These are phyloP conservation scores for Jatropha curcas DNA, from an alignment of 345 rosid species.

Conservation along the genomic window DNA sequence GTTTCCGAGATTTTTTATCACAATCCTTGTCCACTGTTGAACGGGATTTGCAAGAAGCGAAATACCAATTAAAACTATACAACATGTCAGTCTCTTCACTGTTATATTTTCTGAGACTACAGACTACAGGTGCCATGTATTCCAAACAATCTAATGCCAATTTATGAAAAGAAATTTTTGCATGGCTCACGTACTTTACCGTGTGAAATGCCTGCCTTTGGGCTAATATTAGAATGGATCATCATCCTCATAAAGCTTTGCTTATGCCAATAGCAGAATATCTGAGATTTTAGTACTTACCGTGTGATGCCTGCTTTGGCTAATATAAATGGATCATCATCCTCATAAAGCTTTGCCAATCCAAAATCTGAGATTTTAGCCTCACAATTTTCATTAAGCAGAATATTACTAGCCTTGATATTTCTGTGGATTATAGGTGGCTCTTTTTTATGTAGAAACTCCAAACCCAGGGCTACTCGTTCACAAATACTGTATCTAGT, in stretches of 20 bases:
- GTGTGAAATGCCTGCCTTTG: neutral
- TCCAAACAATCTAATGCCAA: too few species aligned
- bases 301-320: neutral
- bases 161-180: too few species aligned
- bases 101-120: too few species aligned
- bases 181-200: too few species aligned
- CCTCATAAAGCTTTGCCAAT: slow-evolving; percentile 17
- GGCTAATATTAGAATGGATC: neutral
- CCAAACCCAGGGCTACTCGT: slow-evolving; percentile 20
- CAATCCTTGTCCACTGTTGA: too few species aligned
- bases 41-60: too few species aligned
- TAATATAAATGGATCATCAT: slow-evolving; percentile 6
- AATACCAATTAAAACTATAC: too few species aligned
- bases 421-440: slow-evolving; percentile 16
- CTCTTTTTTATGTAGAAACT: slow-evolving; percentile 8
- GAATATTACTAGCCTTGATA: slow-evolving; percentile 20
- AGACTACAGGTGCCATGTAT: too few species aligned
- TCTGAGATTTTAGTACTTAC: slow-evolving; percentile 24
- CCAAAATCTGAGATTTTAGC: slow-evolving; percentile 23
- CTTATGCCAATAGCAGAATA: slow-evolving; percentile 17
- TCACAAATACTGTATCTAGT: slow-evolving; percentile 13
- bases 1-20: too few species aligned
- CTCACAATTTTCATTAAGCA: slow-evolving; percentile 12
- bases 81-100: too few species aligned
- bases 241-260: slow-evolving; percentile 18